Evolutionary conservation across 2,329 filamentous ascomycete genomes (phyloP).

Genomic region (Aulographum hederae): DNA sequence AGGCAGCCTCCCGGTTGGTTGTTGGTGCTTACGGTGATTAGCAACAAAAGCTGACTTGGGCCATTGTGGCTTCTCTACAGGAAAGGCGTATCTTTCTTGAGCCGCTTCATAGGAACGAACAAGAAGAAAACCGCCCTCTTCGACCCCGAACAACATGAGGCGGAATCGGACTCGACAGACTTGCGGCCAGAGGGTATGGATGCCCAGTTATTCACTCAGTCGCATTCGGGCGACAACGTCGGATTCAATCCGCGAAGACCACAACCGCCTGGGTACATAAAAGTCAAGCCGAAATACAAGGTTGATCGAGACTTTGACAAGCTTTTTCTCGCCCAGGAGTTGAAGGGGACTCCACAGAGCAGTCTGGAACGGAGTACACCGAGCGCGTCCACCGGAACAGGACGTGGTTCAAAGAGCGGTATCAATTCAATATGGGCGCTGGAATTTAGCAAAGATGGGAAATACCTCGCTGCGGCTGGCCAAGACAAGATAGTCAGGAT

Average conservation of each 20-base stretch:
- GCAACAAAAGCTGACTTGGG: no score
- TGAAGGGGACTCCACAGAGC: conserved; percentile 18
- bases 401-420: conserved; percentile 1
- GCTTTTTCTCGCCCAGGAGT: conserved; percentile 80
- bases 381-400: background rate
- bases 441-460: conserved; percentile 84
- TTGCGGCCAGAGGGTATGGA: conserved; percentile 57
- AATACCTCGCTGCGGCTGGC: conserved; percentile 78
- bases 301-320: conserved; percentile 66
- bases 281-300: conserved; percentile 65
- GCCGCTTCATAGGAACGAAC: conserved; percentile 56
- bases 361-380: conserved; percentile 10
- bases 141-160: conserved; percentile 32
- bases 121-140: conserved; percentile 54
- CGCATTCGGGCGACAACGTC: conserved; percentile 43
- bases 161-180: conserved; percentile 52
- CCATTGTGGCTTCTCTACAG: no score
- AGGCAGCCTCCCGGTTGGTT: no score
- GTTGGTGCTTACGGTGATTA: no score
- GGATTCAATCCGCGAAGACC: conserved; percentile 77
- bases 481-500: conserved; percentile 73
- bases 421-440: conserved; percentile 63
- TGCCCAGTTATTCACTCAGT: conserved; percentile 67
- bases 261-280: conserved; percentile 80
- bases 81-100: conserved; percentile 81